phyloP scores from a whole-genome alignment of 352 stramenopile genomes.

The Pythium coloratum region DNA sequence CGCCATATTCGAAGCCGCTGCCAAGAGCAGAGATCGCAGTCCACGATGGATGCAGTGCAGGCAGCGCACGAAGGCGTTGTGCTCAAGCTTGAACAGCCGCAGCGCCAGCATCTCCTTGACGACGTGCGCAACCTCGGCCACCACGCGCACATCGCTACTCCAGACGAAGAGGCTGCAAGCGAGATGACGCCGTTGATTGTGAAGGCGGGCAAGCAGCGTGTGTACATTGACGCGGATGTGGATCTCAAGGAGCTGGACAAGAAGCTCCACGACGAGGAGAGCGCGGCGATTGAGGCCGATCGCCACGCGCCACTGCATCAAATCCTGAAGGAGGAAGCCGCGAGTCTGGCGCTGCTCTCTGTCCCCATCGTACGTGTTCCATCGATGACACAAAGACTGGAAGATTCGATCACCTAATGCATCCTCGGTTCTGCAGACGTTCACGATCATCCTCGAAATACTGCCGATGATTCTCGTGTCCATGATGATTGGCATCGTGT shows the following conservation, averaged over 20 bases:
- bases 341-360: constrained; percentile 13
- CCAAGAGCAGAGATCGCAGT: neutral
- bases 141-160: neutral
- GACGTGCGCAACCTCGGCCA: neutral
- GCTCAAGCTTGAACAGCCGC: constrained; percentile 46
- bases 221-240: constrained; percentile 7
- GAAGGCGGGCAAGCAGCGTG: constrained; percentile 5
- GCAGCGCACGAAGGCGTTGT: constrained; percentile 51
- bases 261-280: constrained; percentile 12
- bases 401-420: constrained; percentile 9
- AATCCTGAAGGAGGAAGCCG: constrained; percentile 18
- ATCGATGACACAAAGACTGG: constrained; percentile 10
- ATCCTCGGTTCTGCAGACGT: constrained; percentile 9
- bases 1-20: neutral
- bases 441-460: constrained; percentile 11
- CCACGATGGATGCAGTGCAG: constrained; percentile 29
- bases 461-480: constrained; percentile 12
- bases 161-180: neutral
- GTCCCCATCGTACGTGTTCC: constrained; percentile 22
- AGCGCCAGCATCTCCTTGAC: constrained; percentile 33
- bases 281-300: constrained; percentile 1
- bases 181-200: constrained; percentile 23
- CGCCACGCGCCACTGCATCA: neutral
- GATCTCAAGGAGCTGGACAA: constrained; percentile 12
- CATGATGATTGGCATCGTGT: constrained; percentile 23